Percentiles rank a stretch among this genome's conserved stretches.
Conservation (phyloP, 108 stramenopile species). For the Nitzschia sp. region DNA sequence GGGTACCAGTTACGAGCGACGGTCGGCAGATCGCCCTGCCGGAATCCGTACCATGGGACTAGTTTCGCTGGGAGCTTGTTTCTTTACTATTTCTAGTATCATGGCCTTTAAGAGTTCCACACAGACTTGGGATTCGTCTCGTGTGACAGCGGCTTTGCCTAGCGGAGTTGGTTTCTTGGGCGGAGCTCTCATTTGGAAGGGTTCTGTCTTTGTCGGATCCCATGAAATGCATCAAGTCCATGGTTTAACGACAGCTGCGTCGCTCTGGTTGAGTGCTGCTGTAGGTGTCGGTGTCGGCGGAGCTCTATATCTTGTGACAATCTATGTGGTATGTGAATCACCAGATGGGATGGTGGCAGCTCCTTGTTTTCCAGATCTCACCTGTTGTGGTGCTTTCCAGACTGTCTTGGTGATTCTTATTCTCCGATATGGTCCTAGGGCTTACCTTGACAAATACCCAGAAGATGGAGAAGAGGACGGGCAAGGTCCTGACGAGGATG, state of each 20-base stretch:
- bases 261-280: slow-evolving; percentile 68
- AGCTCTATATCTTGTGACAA: slow-evolving; percentile 76
- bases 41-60: slow-evolving; percentile 89
- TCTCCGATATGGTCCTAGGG: too few relatives aligned
- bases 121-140: slow-evolving; percentile 77
- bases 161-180: slow-evolving; percentile 86
- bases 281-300: slow-evolving; percentile 74
- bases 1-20: slow-evolving; percentile 69
- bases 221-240: slow-evolving; percentile 65
- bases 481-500: too few relatives aligned
- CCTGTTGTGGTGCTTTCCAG: too few relatives aligned
- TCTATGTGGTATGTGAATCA: slow-evolving; percentile 55
- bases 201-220: slow-evolving; percentile 37
- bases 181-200: slow-evolving; percentile 76
- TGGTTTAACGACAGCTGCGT: slow-evolving; percentile 76
- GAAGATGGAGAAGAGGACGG: too few relatives aligned
- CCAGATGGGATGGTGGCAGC: too few relatives aligned
- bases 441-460: too few relatives aligned
- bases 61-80: slow-evolving; percentile 79
- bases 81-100: slow-evolving; percentile 83
- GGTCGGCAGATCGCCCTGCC: slow-evolving; percentile 79
- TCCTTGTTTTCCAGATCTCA: slow-evolving; percentile 62
- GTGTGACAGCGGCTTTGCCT: slow-evolving; percentile 80
- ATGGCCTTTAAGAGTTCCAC: slow-evolving; percentile 81
- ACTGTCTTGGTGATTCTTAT: too few relatives aligned